A percentile compares a stretch with the other conserved stretches of the same genome.
Evolutionary conservation across 2,329 filamentous ascomycete species (phyloP).

Genomic region (Aspergillus tubingensis): DNA sequence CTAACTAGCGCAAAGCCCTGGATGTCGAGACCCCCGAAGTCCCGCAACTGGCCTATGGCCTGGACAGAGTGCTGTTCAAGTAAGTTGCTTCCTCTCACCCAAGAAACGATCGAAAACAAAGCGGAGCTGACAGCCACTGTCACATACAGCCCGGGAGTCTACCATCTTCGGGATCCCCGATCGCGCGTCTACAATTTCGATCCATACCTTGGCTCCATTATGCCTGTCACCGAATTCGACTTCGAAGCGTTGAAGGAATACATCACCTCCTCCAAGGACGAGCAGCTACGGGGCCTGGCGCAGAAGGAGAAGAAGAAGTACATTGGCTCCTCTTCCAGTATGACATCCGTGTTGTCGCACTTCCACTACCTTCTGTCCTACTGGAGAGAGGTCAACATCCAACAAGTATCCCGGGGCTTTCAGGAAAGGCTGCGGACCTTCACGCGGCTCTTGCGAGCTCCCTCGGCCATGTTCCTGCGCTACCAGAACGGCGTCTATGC

Average conservation of each 20-base stretch:
- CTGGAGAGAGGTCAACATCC: slow-evolving; percentile 72
- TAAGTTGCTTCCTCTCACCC: slow-evolving; percentile 32
- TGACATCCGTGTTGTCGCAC: slow-evolving; percentile 83
- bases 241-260: slow-evolving; percentile 84
- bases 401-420: slow-evolving; percentile 69
- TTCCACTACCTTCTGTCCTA: slow-evolving; percentile 89
- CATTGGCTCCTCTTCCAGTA: slow-evolving; percentile 93
- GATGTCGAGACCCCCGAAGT: slow-evolving; percentile 53
- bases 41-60: slow-evolving; percentile 69
- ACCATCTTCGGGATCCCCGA: slow-evolving; percentile 83
- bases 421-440: slow-evolving; percentile 63
- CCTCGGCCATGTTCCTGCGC: slow-evolving; percentile 78
- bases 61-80: slow-evolving; percentile 94
- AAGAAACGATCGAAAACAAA: not conserved
- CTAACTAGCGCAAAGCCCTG: slow-evolving; percentile 31
- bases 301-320: slow-evolving; percentile 72
- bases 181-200: slow-evolving; percentile 95
- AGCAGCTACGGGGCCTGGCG: slow-evolving; percentile 68
- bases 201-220: slow-evolving; percentile 87
- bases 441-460: slow-evolving; percentile 70
- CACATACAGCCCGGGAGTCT: slow-evolving; percentile 68
- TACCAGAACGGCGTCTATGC: slow-evolving; percentile 85
- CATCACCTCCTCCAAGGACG: slow-evolving; percentile 87
- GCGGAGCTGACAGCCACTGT: not conserved
- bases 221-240: slow-evolving; percentile 91